A percentile compares a stretch with the other conserved stretches of the same genome.
Evolutionary conservation across 768 basidiomycete genomes (phyloP).

Genomic region (Rhodotorula babjevae): DNA sequence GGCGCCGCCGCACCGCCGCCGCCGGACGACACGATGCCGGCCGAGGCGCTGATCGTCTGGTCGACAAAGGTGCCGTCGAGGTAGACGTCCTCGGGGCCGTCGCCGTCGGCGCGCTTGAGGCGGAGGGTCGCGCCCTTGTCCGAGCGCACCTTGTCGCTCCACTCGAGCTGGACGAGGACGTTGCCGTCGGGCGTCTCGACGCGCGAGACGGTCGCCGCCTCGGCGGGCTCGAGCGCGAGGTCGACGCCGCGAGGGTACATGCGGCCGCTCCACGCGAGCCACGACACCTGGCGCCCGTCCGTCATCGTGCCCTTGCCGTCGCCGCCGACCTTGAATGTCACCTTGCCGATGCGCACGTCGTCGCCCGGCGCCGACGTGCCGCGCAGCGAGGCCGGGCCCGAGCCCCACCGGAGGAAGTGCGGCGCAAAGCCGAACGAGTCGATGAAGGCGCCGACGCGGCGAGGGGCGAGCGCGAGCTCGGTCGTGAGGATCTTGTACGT

Average conservation of each 20-base stretch:
- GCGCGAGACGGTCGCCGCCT: constrained; percentile 14
- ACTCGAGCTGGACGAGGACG: constrained; percentile 18
- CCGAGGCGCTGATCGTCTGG: constrained; percentile 11
- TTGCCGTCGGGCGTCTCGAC: constrained; percentile 24
- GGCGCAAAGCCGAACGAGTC: constrained; percentile 28
- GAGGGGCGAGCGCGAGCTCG: constrained; percentile 24
- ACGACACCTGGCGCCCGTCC: constrained; percentile 26
- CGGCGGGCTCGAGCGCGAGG: constrained; percentile 9
- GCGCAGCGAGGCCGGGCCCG: constrained; percentile 18
- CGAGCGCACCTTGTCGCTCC: constrained; percentile 25
- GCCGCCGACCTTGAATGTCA: constrained; percentile 19
- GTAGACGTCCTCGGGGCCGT: constrained; percentile 28
- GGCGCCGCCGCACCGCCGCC: neutral
- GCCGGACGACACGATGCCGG: too few relatives aligned
- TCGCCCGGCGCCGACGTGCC: constrained; percentile 6
- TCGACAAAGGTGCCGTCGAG: constrained; percentile 26
- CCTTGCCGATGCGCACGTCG: constrained; percentile 4
- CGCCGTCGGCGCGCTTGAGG: constrained; percentile 8
- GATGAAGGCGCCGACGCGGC: constrained; percentile 24
- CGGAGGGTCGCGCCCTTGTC: constrained; percentile 1
- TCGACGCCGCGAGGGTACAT: constrained; percentile 31
- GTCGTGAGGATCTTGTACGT: constrained; percentile 29
- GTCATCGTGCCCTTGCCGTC: constrained; percentile 28
- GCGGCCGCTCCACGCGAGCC: constrained; percentile 22
- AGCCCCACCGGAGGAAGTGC: constrained; percentile 28